Conservation (phyloP, 805 yeast genomes). For the Saccharomycopsis fibuligera region DNA sequence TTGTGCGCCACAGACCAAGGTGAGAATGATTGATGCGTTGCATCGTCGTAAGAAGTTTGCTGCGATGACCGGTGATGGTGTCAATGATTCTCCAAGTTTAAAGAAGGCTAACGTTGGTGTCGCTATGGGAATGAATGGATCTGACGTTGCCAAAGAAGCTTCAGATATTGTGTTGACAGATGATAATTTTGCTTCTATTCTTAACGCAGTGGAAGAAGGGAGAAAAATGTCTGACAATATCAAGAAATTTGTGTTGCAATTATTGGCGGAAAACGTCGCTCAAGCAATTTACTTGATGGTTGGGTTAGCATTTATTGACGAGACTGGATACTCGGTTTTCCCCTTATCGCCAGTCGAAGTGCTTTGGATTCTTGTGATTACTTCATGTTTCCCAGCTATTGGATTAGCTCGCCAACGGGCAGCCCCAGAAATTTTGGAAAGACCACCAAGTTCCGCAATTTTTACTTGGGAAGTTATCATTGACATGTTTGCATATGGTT, state of each 20-base stretch:
- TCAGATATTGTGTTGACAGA: constrained; percentile 71
- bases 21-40: constrained; percentile 71
- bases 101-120: constrained; percentile 77
- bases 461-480: constrained; percentile 60
- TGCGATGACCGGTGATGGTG: constrained; percentile 86
- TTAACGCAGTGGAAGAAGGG: constrained; percentile 75
- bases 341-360: constrained; percentile 78
- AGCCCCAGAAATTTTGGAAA: constrained; percentile 53
- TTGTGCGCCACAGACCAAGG: constrained; percentile 79
- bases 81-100: constrained; percentile 72
- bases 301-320: constrained; percentile 67
- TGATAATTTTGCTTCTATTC: constrained; percentile 73
- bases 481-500: constrained; percentile 69
- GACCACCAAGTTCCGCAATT: constrained; percentile 57
- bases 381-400: constrained; percentile 81
- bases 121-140: constrained; percentile 78
- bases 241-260: constrained; percentile 69
- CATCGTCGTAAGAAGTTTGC: constrained; percentile 57
- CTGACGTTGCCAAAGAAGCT: constrained; percentile 83
- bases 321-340: constrained; percentile 63
- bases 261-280: constrained; percentile 66
- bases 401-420: constrained; percentile 70
- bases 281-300: constrained; percentile 63
- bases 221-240: constrained; percentile 73
- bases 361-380: constrained; percentile 70